Conservation (phyloP, 2,329 filamentous ascomycete species). For the Ascocoryne sarcoides region DNA sequence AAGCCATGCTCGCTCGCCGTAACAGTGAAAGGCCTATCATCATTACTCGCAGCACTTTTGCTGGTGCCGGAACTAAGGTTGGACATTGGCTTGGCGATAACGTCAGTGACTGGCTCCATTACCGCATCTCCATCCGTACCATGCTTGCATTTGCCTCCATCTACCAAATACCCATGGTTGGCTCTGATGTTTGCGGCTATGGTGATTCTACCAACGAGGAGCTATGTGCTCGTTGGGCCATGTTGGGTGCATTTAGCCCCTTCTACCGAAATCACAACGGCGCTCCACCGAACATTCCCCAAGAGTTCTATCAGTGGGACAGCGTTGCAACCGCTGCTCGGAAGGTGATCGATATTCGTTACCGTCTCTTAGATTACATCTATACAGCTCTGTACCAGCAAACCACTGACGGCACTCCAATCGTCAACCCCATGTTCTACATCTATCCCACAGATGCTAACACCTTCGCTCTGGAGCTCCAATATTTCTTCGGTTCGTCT, state of each 20-base stretch:
- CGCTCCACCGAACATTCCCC: constrained; percentile 38
- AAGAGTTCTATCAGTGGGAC: constrained; percentile 67
- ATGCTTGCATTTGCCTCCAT: constrained; percentile 54
- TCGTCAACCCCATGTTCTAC: constrained; percentile 65
- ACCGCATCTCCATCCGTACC: constrained; percentile 48
- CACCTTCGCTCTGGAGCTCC: constrained; percentile 38
- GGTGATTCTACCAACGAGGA: constrained; percentile 55
- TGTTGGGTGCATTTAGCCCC: constrained; percentile 62
- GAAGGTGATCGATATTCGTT: constrained; percentile 63
- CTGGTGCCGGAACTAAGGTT: constrained; percentile 59
- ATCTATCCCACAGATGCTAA: constrained; percentile 48
- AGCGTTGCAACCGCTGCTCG: constrained; percentile 54
- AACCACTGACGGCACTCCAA: constrained; percentile 51
- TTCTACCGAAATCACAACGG: constrained; percentile 71
- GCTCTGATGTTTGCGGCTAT: constrained; percentile 72
- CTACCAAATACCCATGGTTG: constrained; percentile 61
- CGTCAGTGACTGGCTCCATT: constrained; percentile 47
- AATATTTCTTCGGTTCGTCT: constrained; percentile 42
- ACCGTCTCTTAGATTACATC: constrained; percentile 69
- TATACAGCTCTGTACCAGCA: constrained; percentile 62
- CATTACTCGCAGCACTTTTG: constrained; percentile 69
- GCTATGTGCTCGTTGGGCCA: constrained; percentile 68
- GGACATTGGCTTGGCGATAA: constrained; percentile 55
- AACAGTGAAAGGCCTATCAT: constrained; percentile 58
- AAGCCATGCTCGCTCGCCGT: constrained; percentile 57